Evolutionary conservation across 495 filamentous ascomycete species (phyloP).

Genomic region (Lasiosphaeria hispida): DNA sequence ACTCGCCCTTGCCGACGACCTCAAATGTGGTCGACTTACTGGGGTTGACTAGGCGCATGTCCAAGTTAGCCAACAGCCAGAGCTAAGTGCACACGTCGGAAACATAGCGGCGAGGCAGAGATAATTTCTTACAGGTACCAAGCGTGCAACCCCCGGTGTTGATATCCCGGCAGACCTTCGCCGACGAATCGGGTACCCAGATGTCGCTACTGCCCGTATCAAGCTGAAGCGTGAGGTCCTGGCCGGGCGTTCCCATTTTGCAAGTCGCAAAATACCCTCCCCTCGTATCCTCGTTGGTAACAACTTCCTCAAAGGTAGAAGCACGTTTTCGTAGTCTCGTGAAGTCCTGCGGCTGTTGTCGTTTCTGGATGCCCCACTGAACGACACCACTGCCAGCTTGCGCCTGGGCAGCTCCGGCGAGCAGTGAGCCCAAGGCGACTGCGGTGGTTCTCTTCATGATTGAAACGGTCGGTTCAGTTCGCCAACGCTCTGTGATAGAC

Average conservation of each 20-base stretch:
- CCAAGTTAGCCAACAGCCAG: conserved; percentile 7
- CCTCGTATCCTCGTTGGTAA: conserved; percentile 42
- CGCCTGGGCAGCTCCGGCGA: conserved; percentile 32
- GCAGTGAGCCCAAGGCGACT: conserved; percentile 29
- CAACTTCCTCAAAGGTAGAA: conserved; percentile 35
- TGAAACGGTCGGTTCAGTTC: not conserved
- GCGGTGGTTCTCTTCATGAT: conserved; percentile 28
- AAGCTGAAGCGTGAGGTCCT: conserved; percentile 65
- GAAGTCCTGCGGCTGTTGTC: conserved; percentile 13
- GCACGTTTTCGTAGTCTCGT: conserved; percentile 32
- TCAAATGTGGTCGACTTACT: conserved; percentile 65
- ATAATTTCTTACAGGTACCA: conserved; percentile 43
- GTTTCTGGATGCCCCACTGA: conserved; percentile 42
- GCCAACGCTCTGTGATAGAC: too few relatives aligned
- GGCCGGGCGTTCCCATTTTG: conserved; percentile 66
- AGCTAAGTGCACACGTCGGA: not conserved
- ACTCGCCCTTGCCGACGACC: conserved; percentile 60
- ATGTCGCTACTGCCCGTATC: conserved; percentile 90
- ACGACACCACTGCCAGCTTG: conserved; percentile 32
- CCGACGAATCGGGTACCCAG: conserved; percentile 69
- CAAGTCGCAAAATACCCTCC: conserved; percentile 69
- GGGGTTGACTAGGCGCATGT: conserved; percentile 52
- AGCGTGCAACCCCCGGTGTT: conserved; percentile 39
- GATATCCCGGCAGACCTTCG: conserved; percentile 53
- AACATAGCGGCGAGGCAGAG: not conserved